Evolutionary conservation across 441 rosid species (phyloP).

Genomic region (Erysimum cheiri): DNA sequence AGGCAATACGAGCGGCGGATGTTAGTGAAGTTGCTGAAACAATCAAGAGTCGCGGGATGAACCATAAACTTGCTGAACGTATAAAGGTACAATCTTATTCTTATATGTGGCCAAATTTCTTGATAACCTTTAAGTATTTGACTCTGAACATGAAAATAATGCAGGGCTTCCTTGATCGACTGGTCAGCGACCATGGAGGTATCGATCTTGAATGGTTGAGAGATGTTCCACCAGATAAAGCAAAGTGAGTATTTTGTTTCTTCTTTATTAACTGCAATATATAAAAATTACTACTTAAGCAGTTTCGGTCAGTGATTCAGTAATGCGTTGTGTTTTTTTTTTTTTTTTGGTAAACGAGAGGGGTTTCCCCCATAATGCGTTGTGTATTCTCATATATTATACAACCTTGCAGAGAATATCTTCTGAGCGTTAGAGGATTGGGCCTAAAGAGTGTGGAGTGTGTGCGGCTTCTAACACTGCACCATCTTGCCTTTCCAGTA

Average conservation of each 20-base stretch:
- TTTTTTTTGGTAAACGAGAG: no score
- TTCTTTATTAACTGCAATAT: background rate
- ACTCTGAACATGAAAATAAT: conserved; percentile 40
- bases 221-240: conserved; percentile 74
- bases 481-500: conserved; percentile 83
- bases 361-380: no score
- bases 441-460: conserved; percentile 81
- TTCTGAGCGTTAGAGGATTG: conserved; percentile 66
- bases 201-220: conserved; percentile 80
- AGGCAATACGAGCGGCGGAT: conserved; percentile 61
- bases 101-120: conserved; percentile 11
- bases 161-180: conserved; percentile 74
- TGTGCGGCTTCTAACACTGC: conserved; percentile 76
- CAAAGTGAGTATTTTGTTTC: conserved; percentile 50
- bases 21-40: conserved; percentile 61
- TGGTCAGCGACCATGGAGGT: conserved; percentile 64
- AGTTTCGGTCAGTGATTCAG: conserved; percentile 2
- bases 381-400: conserved; percentile 11
- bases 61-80: conserved; percentile 72
- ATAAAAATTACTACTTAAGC: background rate
- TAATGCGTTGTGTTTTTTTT: no score
- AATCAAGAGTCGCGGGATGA: conserved; percentile 76
- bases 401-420: conserved; percentile 56
- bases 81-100: conserved; percentile 55
- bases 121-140: conserved; percentile 25